These are phyloP conservation scores for Pneumocystis jirovecii DNA, from an alignment of 1,139 yeast genomes.

Conservation along the genomic window DNA sequence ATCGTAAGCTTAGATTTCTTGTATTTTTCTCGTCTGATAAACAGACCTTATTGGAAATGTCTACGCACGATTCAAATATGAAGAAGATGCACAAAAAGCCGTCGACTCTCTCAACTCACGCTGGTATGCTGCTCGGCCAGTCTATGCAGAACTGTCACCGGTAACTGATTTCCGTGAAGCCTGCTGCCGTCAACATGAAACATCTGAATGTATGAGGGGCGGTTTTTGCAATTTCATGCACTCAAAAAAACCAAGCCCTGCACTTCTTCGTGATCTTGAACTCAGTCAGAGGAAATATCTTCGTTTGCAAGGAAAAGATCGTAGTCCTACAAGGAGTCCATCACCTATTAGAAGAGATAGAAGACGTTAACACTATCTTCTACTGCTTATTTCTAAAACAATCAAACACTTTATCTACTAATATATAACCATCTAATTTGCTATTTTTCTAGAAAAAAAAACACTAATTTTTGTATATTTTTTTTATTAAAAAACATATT, in stretches of 20 bases:
- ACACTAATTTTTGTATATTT: neutral
- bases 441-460: constrained; percentile 4
- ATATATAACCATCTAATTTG: constrained; percentile 10
- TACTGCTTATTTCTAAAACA: neutral
- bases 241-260: constrained; percentile 41
- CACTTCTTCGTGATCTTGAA: constrained; percentile 30
- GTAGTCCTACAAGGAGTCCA: constrained; percentile 12
- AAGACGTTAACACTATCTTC: neutral
- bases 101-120: constrained; percentile 49
- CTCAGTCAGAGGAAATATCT: constrained; percentile 25
- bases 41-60: constrained; percentile 62
- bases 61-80: constrained; percentile 44
- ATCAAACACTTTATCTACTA: neutral
- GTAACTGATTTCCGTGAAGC: constrained; percentile 60
- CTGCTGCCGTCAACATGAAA: constrained; percentile 57
- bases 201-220: constrained; percentile 52
- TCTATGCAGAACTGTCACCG: constrained; percentile 69
- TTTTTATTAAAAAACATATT: neutral
- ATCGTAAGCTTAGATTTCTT: constrained; percentile 26
- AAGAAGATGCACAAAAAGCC: constrained; percentile 47
- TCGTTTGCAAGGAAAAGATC: constrained; percentile 16
- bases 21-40: neutral
- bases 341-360: constrained; percentile 7
- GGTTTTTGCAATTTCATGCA: constrained; percentile 83
- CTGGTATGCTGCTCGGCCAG: constrained; percentile 73